Percentiles rank a stretch among this genome's conserved stretches.
Evolutionary conservation across 164 flowering plant genomes (phyloP).

Genomic region (Piper betle): DNA sequence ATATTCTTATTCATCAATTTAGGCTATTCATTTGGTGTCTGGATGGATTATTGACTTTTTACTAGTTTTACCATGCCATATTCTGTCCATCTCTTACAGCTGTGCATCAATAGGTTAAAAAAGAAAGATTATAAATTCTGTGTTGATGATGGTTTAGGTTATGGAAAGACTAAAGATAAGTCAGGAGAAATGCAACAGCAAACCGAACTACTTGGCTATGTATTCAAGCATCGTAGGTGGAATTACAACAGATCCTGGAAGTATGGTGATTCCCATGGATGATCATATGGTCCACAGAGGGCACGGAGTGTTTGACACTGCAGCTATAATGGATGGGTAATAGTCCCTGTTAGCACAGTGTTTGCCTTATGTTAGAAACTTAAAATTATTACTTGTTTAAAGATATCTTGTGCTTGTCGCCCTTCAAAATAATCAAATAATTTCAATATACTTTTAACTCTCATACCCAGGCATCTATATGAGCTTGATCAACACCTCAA

Average conservation of each 20-base stretch:
- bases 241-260: conserved; percentile 60
- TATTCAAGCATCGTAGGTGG: conserved; percentile 79
- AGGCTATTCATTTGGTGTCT: background rate
- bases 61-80: background rate
- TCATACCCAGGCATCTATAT: conserved; percentile 42
- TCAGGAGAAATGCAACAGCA: conserved; percentile 29
- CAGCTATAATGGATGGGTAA: conserved; percentile 75
- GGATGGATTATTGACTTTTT: too few relatives aligned
- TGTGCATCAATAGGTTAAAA: background rate
- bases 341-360: conserved; percentile 7
- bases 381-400: background rate
- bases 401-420: background rate
- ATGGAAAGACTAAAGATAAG: conserved; percentile 36
- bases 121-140: background rate
- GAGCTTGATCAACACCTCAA: conserved; percentile 86
- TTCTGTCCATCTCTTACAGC: too few relatives aligned
- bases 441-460: background rate
- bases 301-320: conserved; percentile 92
- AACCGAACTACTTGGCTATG: conserved; percentile 71
- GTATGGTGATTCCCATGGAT: conserved; percentile 82
- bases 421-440: background rate
- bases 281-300: conserved; percentile 98
- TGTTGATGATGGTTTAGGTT: conserved; percentile 27
- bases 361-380: background rate
- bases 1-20: background rate